Evolutionary conservation across 176 grass and related monocot species (phyloP), one percentile per base, ranked within the genome.

Genomic region (Musa itinerans): DNA sequence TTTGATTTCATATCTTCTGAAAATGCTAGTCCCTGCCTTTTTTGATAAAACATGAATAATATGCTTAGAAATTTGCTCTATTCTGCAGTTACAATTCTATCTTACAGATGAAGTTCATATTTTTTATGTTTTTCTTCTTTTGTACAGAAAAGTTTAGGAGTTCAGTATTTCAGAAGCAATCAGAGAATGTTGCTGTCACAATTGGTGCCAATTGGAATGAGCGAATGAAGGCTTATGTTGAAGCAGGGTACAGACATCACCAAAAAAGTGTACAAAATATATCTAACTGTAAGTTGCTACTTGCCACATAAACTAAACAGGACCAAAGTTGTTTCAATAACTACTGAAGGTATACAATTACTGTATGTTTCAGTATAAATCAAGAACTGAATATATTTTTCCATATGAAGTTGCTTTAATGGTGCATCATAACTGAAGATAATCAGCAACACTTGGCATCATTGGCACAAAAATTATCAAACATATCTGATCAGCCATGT

Each of bases 61-160:
- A 26, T 24, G 10, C 9, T 27, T 65, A 65, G 10, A 22, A 13
- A 22, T 11, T 65, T 25, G 10, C 22, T 9, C 11, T 65, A 24
- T 65, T 65, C 24, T 65, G 22, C 22, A 27, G 10, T 25, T 65
- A 12, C 63, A 65, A 13, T 22, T 25, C 63, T 65, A 25, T 25
- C 22, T 65, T 19, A n/a, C 51, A 10, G 2, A 17, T 70, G 34
- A 20, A 9, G 23, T 70, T 50, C 10, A 70, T 20, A 10, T n/a
- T 25, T 70, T 50, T 11, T 43, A 13, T 15, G 25, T 2, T 50
- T 10, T 10, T 70, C 14, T 10, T 11, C 48, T 70, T 50, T 10
- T 70, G 16, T 16, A 70, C 68, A 70, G 68, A n/a, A 70, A 70
- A 50, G 17, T 70, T 70, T 70, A 70, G 8, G 15, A 70, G 17